These are phyloP conservation scores for Triangularia verruculosa DNA, from an alignment of 2,329 filamentous ascomycete species.

Conservation along the genomic window DNA sequence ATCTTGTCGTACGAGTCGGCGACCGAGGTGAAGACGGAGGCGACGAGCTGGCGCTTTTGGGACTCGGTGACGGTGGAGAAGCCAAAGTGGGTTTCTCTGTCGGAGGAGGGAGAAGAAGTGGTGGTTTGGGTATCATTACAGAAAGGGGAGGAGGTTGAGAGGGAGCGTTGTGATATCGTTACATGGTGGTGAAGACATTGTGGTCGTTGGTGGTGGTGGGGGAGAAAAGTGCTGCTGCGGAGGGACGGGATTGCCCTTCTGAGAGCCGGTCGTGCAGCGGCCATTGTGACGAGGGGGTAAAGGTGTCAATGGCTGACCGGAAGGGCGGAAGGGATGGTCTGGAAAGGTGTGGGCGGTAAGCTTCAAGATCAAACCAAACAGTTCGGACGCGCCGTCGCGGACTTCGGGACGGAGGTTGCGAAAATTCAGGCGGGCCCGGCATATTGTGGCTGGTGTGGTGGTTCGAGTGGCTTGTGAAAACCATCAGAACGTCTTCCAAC, in stretches of 20 bases:
- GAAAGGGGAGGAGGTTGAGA: conserved; percentile 5
- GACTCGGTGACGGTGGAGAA: conserved; percentile 80
- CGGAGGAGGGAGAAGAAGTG: conserved; percentile 25
- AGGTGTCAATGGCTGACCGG: conserved; percentile 9
- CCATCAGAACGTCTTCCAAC: background rate
- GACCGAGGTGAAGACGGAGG: conserved; percentile 90
- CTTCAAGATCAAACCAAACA: background rate
- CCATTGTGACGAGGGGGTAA: conserved; percentile 12
- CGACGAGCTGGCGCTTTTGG: conserved; percentile 70
- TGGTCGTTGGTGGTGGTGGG: background rate
- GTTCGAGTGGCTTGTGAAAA: conserved; percentile 10
- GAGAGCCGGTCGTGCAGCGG: conserved; percentile 18
- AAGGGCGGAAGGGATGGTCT: conserved; percentile 5
- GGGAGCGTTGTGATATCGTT: background rate
- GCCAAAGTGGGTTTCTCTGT: conserved; percentile 74
- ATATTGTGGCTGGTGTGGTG: conserved; percentile 9
- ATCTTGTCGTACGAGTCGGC: conserved; percentile 94
- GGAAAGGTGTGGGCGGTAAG: background rate
- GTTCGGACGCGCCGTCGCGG: background rate
- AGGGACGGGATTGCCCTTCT: conserved; percentile 21
- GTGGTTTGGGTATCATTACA: conserved; percentile 11
- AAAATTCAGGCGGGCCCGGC: conserved; percentile 13
- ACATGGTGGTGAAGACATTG: conserved; percentile 1
- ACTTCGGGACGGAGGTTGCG: conserved; percentile 6
- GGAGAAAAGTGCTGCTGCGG: conserved; percentile 1